A percentile compares a stretch with the other conserved stretches of the same genome.
Conservation (phyloP, 2,329 filamentous ascomycete genomes). For the Fusarium udum region DNA sequence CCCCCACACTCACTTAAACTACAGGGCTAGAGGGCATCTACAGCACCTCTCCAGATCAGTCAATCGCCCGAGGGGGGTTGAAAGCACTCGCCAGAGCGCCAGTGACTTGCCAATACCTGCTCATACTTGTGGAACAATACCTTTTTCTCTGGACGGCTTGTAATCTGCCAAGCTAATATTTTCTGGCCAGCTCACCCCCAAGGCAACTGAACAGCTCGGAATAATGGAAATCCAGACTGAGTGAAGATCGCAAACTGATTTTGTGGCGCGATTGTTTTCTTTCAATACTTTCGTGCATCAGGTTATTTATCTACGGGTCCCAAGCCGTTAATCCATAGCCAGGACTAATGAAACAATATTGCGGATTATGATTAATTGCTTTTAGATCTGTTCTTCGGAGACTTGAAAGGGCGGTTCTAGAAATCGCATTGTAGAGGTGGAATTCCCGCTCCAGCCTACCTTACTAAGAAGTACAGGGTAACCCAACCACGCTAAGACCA, state of each 20-base stretch:
- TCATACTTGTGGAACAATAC: background rate
- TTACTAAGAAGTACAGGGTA: background rate
- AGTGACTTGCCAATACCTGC: background rate
- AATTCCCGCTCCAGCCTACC: rapidly evolving
- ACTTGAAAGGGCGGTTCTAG: rapidly evolving
- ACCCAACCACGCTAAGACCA: rapidly evolving
- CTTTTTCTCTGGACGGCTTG: rapidly evolving
- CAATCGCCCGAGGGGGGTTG: background rate
- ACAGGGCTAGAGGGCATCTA: background rate
- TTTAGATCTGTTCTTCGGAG: rapidly evolving
- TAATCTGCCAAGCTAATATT: rapidly evolving
- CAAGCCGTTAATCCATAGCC: rapidly evolving
- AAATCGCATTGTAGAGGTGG: background rate
- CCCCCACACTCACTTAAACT: background rate
- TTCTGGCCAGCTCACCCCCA: background rate
- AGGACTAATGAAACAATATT: rapidly evolving
- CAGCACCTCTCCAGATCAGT: background rate
- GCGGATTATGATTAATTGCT: too few relatives aligned
- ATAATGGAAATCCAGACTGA: background rate
- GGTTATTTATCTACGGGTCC: too few relatives aligned
- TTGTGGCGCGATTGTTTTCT: rapidly evolving
- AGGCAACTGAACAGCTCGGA: rapidly evolving
- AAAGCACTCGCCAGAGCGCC: background rate
- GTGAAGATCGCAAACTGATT: rapidly evolving
- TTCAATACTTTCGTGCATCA: background rate